Evolutionary conservation across 2,329 filamentous ascomycete genomes (phyloP).

Genomic region (Aureobasidium lini): DNA sequence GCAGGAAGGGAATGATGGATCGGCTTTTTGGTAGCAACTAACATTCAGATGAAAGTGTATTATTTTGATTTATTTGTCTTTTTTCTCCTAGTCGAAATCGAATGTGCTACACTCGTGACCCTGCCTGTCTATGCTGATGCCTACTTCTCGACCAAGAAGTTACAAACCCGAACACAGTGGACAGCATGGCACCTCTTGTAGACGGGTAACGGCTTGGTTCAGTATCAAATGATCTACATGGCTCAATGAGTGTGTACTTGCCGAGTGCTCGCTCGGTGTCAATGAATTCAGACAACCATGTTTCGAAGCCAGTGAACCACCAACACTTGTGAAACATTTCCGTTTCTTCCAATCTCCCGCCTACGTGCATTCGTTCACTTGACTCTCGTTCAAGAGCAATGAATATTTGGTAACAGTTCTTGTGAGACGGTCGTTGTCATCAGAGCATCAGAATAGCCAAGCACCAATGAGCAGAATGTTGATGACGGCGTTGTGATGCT

Average conservation of each 20-base stretch:
- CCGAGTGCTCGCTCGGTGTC: too few species aligned
- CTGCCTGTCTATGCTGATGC: neutral
- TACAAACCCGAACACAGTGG: too few species aligned
- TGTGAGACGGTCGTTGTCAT: neutral
- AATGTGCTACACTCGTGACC: neutral
- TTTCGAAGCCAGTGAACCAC: too few species aligned
- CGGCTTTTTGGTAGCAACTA: neutral
- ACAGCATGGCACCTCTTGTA: too few species aligned
- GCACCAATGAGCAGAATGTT: neutral
- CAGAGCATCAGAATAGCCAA: conserved; percentile 2
- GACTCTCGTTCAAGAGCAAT: neutral
- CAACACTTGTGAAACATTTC: too few species aligned
- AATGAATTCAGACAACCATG: too few species aligned
- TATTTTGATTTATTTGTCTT: neutral
- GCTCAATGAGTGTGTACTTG: too few species aligned
- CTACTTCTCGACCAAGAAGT: neutral
- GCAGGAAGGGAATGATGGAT: neutral
- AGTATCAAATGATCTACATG: too few species aligned
- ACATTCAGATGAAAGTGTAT: conserved; percentile 3
- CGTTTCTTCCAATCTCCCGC: too few species aligned
- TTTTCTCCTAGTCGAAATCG: too few species aligned
- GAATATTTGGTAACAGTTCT: neutral
- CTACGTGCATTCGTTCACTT: neutral
- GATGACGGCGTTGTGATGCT: conserved; percentile 10
- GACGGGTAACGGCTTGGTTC: too few species aligned